Percentiles rank a stretch among this genome's conserved stretches.
Evolutionary conservation across 148 eudicot species (phyloP).

Genomic region (Spergularia bocconei): DNA sequence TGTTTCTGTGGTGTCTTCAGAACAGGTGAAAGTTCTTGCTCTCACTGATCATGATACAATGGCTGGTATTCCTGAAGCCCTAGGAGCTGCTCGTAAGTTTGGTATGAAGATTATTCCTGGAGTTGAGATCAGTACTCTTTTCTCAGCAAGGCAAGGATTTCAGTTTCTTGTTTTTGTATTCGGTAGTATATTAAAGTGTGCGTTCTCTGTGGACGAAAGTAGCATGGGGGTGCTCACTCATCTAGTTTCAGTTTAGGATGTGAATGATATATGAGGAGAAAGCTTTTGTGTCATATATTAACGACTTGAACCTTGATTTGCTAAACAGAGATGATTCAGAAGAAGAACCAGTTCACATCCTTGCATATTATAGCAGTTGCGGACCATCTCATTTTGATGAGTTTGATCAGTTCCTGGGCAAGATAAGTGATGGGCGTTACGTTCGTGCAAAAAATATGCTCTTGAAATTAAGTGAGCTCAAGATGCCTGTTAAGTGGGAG

Average conservation of each 20-base stretch:
- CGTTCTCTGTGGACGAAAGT: no score
- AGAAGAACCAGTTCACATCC: constrained; percentile 94
- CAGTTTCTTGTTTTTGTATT: background rate
- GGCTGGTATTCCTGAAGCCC: constrained; percentile 90
- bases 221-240: background rate
- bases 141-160: constrained; percentile 52
- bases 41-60: constrained; percentile 97
- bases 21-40: constrained; percentile 97
- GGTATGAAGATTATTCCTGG: constrained; percentile 96
- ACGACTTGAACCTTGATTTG: constrained; percentile 9
- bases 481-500: constrained; percentile 85
- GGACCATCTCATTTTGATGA: constrained; percentile 65
- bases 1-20: constrained; percentile 44
- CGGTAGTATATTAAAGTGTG: no score
- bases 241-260: background rate
- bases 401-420: constrained; percentile 63
- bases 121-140: constrained; percentile 89
- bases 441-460: constrained; percentile 82
- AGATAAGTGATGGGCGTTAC: constrained; percentile 87
- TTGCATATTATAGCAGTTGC: constrained; percentile 89
- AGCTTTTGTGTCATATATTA: constrained; percentile 2
- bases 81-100: constrained; percentile 67
- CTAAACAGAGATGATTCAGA: constrained; percentile 60
- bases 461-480: constrained; percentile 62
- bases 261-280: background rate